Percentiles rank a stretch among this genome's conserved stretches.
Conservation (phyloP, 2,329 filamentous ascomycete species). For the Cladophialophora carrionii region DNA sequence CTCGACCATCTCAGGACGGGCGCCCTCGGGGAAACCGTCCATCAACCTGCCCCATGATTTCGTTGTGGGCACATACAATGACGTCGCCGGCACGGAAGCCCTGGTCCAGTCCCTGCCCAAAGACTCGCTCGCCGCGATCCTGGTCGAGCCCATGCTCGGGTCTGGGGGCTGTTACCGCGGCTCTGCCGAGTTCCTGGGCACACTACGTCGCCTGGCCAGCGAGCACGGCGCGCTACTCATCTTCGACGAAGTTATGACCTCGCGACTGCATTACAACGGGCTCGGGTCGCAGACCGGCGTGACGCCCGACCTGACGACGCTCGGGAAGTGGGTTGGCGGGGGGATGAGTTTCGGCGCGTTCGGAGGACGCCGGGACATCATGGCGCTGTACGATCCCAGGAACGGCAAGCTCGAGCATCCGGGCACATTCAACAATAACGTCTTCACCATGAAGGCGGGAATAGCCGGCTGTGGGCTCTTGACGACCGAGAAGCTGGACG, state of each 20-base stretch:
- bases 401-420: conserved; percentile 56
- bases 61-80: conserved; percentile 66
- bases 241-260: conserved; percentile 73
- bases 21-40: conserved; percentile 40
- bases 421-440: conserved; percentile 72
- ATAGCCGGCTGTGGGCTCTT: conserved; percentile 43
- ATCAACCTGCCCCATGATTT: conserved; percentile 62
- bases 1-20: conserved; percentile 52
- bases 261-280: conserved; percentile 59
- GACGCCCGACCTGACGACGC: conserved; percentile 63
- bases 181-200: conserved; percentile 55
- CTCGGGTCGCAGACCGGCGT: conserved; percentile 48
- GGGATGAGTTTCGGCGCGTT: conserved; percentile 70
- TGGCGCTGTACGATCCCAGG: conserved; percentile 60
- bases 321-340: conserved; percentile 70
- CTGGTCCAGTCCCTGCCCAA: conserved; percentile 48
- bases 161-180: conserved; percentile 62
- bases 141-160: conserved; percentile 70
- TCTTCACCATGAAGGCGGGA: conserved; percentile 63
- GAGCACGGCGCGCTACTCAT: conserved; percentile 63
- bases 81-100: conserved; percentile 52
- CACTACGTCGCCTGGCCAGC: conserved; percentile 55
- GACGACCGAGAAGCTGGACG: conserved; percentile 32
- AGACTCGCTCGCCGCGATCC: conserved; percentile 61
- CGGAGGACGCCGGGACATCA: conserved; percentile 63